A percentile compares a stretch with the other conserved stretches of the same genome.
These are phyloP conservation scores for Medakamo hakoo DNA, from an alignment of 139 green algal genomes.

Conservation along the genomic window DNA sequence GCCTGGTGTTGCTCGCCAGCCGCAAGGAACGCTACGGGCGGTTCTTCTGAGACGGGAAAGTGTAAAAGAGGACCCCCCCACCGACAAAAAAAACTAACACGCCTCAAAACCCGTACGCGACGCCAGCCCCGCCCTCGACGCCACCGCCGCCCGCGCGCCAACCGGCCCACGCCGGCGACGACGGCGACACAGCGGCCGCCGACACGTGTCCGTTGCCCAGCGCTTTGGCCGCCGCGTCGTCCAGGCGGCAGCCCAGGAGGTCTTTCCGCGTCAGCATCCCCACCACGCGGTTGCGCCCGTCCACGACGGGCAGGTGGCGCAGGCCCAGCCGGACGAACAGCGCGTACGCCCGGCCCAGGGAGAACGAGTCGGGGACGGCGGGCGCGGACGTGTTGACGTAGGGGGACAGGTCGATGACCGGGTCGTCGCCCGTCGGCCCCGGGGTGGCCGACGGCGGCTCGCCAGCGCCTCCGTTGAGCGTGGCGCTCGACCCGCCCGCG, in stretches of 20 bases:
- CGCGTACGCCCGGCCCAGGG: constrained; percentile 61
- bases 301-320: constrained; percentile 58
- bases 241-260: constrained; percentile 55
- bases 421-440: constrained; percentile 17
- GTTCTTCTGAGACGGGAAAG: too few species aligned
- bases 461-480: constrained; percentile 1
- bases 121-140: too few species aligned
- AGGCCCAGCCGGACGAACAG: constrained; percentile 68
- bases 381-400: constrained; percentile 62
- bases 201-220: too few species aligned
- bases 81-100: too few species aligned
- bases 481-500: too few species aligned
- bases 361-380: constrained; percentile 49
- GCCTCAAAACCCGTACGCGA: too few species aligned
- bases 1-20: too few species aligned
- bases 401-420: constrained; percentile 50
- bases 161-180: too few species aligned
- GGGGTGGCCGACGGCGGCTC: constrained; percentile 9
- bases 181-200: too few species aligned
- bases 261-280: constrained; percentile 73
- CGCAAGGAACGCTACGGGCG: too few species aligned
- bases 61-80: too few species aligned
- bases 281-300: constrained; percentile 48
- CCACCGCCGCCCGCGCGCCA: too few species aligned
- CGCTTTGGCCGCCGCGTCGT: constrained; percentile 34